phyloP scores from a whole-genome alignment of 2,329 filamentous ascomycete species.

The Aspergillus alliaceus region DNA sequence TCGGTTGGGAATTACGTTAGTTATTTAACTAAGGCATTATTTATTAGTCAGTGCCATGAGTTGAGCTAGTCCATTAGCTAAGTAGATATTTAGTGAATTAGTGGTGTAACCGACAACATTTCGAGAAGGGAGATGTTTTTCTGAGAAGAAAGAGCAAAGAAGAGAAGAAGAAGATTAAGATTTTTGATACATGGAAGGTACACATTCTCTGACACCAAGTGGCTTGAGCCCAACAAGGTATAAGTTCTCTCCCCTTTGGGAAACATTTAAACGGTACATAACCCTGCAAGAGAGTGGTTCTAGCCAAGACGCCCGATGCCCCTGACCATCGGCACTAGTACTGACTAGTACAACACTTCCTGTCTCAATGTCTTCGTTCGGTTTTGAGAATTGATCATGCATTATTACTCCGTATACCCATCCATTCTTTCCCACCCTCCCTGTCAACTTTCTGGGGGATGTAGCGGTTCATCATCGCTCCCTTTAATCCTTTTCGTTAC shows the following conservation, averaged over 20 bases:
- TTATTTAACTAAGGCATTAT: no score
- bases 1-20: no score
- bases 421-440: neutral
- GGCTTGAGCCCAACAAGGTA: neutral
- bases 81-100: no score
- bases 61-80: no score
- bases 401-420: neutral
- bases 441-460: neutral
- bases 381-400: neutral
- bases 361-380: neutral
- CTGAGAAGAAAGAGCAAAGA: no score
- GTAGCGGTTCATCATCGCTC: neutral
- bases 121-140: no score
- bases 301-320: neutral
- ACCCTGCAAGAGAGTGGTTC: neutral
- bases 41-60: no score
- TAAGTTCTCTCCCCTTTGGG: neutral
- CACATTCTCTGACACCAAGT: no score
- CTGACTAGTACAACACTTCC: neutral
- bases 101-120: no score
- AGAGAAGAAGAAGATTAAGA: no score
- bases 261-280: no score
- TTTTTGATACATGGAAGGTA: no score
- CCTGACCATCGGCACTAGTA: conserved; percentile 1
- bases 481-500: neutral